Evolutionary conservation across 768 basidiomycete genomes (phyloP).

Genomic region (Phaffia tasmanica): DNA sequence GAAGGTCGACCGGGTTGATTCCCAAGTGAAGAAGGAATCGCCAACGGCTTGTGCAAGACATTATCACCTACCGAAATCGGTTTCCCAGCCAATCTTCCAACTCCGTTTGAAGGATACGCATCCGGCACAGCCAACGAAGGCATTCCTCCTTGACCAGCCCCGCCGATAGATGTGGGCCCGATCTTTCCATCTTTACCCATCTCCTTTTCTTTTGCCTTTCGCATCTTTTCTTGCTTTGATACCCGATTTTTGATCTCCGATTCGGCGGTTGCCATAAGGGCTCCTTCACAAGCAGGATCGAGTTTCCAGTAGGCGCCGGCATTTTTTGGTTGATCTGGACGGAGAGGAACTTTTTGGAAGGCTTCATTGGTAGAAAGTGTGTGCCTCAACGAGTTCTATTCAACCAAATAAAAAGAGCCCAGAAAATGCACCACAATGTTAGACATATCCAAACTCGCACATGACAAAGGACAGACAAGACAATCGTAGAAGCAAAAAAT

Average conservation of each 20-base stretch:
- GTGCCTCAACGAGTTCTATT: constrained; percentile 81
- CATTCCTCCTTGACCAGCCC: no score
- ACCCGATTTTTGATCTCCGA: not conserved
- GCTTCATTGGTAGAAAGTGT: constrained; percentile 86
- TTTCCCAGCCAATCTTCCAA: not conserved
- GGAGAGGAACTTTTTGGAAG: constrained; percentile 72
- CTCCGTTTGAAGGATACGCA: not conserved
- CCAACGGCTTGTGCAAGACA: not conserved
- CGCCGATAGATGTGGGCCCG: not conserved
- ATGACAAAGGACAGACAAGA: constrained; percentile 14
- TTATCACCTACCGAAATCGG: not conserved
- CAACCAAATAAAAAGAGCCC: constrained; percentile 26
- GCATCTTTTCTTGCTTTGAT: not conserved
- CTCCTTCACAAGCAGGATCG: constrained; percentile 10
- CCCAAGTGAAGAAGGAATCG: not conserved
- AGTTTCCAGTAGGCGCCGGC: constrained; percentile 24
- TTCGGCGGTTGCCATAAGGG: not conserved
- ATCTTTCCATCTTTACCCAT: constrained; percentile 42
- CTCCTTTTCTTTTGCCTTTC: not conserved
- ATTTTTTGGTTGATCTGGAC: constrained; percentile 57
- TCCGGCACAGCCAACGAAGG: no score
- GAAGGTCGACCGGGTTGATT: not conserved
- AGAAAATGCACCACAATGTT: not conserved
- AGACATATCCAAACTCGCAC: not conserved
- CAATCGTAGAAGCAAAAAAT: not conserved